Percentiles rank a stretch among this genome's conserved stretches.
Evolutionary conservation across 1,284 basidiomycete genomes (phyloP).

Genomic region (Ustilago sp.): DNA sequence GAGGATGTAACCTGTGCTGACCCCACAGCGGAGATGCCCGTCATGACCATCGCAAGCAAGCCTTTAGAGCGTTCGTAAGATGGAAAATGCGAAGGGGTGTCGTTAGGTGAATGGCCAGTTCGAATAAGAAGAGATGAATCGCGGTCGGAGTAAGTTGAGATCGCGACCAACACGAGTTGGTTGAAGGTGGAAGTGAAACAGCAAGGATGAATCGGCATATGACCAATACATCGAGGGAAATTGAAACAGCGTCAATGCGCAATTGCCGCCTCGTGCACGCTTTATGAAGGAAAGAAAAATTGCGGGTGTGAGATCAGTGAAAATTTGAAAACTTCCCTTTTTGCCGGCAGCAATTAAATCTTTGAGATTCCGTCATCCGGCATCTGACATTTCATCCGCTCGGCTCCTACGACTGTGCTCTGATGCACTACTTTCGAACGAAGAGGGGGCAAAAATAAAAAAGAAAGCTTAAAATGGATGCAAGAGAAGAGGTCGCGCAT

Average conservation of each 20-base stretch:
- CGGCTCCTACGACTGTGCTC: constrained; percentile 1
- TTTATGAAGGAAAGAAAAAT: not conserved
- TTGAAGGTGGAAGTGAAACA: not conserved
- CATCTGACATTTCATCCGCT: not conserved
- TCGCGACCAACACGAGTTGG: not conserved
- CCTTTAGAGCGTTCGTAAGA: not conserved
- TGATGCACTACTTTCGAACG: not conserved
- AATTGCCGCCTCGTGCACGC: constrained; percentile 2
- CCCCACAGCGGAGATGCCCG: constrained; percentile 4
- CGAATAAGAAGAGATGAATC: not conserved
- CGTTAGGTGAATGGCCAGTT: not conserved
- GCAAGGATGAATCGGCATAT: not conserved
- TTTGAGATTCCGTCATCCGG: constrained; percentile 4
- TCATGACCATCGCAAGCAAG: constrained; percentile 9
- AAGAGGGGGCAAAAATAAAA: not conserved
- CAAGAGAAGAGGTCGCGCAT: not conserved
- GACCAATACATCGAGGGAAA: not conserved
- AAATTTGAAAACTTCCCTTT: not conserved
- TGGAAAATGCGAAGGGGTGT: not conserved
- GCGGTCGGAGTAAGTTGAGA: constrained; percentile 5
- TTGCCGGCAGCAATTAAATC: not conserved
- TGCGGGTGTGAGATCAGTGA: not conserved
- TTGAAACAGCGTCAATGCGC: not conserved
- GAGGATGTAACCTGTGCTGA: constrained; percentile 9
- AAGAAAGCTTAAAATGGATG: constrained; percentile 1